Evolutionary conservation across 2,329 filamentous ascomycete genomes (phyloP).

Genomic region (Fusarium dlaminii): DNA sequence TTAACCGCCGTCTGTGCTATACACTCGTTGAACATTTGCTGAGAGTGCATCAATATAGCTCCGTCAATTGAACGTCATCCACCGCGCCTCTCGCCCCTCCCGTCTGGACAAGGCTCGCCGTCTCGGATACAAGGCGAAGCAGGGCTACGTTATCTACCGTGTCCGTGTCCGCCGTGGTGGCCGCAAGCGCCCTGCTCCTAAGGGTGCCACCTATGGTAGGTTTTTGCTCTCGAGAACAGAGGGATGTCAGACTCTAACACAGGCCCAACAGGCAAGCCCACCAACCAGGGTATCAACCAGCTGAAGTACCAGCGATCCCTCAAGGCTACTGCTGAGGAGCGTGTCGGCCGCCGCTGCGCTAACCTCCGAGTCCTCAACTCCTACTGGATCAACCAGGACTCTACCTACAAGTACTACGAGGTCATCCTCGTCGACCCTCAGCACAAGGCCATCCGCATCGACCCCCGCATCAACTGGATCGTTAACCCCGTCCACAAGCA

Average conservation of each 20-base stretch:
- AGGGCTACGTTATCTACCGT: constrained; percentile 99
- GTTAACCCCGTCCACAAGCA: constrained; percentile 99
- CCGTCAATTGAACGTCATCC: constrained; percentile 99
- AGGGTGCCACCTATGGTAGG: constrained; percentile 99
- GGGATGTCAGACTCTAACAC: constrained; percentile 32
- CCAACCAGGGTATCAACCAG: constrained; percentile 99
- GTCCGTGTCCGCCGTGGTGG: constrained; percentile 98
- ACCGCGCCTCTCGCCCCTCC: constrained; percentile 97
- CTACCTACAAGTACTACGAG: constrained; percentile 99
- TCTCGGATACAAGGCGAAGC: constrained; percentile 99
- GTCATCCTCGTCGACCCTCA: constrained; percentile 99
- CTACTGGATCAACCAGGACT: constrained; percentile 99
- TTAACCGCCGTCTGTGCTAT: constrained; percentile 68
- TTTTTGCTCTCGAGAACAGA: constrained; percentile 21
- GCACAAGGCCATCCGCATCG: constrained; percentile 99
- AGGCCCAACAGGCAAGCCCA: constrained; percentile 85
- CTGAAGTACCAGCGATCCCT: constrained; percentile 99
- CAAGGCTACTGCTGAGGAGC: constrained; percentile 97
- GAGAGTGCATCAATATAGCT: constrained; percentile 99
- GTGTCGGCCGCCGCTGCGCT: constrained; percentile 98
- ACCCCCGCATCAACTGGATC: constrained; percentile 99
- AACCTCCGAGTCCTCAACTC: constrained; percentile 99
- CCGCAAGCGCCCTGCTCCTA: constrained; percentile 94
- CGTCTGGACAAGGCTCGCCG: constrained; percentile 99
- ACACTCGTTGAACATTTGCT: constrained; percentile 99